Base-by-base conservation (phyloP, 1,284 basidiomycete species). In the Trametes sp. region DNA sequence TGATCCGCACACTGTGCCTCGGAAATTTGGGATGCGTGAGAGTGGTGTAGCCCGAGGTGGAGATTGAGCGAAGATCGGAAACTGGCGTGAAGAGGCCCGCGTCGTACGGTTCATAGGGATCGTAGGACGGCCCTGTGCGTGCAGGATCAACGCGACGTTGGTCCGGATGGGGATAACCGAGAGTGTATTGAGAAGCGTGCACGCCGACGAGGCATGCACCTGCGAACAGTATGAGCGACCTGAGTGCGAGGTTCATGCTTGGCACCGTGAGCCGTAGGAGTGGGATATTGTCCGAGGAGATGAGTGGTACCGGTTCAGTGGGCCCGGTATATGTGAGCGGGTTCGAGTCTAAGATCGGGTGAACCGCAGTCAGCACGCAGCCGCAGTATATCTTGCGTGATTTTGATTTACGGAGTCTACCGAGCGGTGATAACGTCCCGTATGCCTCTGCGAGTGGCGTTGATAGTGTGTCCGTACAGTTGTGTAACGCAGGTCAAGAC, bases 1-100 rank as follows among this genome's bases (percentile, higher is more conserved):
- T 78, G 64, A 88, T 79, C 46, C 86, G 79, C 19, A 87, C 80
- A 53, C 74, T 78, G 70, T 87, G 75, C n/a, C 76, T 71, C 0
- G 86, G 86, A 69, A 86, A 87, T 36, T 73, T 69, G 2, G 85
- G 85, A 66, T 88, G 87, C 5, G 67, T 69, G 36, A 89, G 70
- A 5, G 77, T 76, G 2, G 83, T 83, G 70, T 82, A 88, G 8
- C 74, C 73, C 11, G 62, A 50, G 10, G 65, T 44, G 5, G 82
- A 81, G 23, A 87, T 73, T 23, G 69, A 57, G 33, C 74, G 75
- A 14, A 87, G 69, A 57, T 78, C 74, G 31, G 48, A 42, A 16
- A 60, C 9, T 1, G 58, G 62, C 16, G 50, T 64, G 46, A 64
- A 57, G 23, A 63, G 54, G 11, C 55, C 61, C 48, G 31, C 53